phyloP scores from a whole-genome alignment of 306 rosid genomes.

The Styphnolobium japonicum region DNA sequence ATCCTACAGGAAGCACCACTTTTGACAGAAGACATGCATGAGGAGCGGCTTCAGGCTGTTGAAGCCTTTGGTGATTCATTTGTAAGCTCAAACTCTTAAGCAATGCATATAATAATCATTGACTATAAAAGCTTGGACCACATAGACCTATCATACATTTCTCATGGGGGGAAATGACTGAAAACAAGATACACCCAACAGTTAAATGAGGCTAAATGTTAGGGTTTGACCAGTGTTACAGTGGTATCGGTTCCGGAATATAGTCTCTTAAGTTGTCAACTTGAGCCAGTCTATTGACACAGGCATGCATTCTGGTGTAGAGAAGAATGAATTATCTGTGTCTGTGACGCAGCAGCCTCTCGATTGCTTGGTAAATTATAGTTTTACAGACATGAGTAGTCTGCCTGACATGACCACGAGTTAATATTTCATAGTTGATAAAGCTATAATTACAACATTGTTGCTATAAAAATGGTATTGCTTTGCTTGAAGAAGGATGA shows the following conservation, averaged over 20 bases:
- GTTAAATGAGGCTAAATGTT: conserved; percentile 14
- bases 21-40: conserved; percentile 99
- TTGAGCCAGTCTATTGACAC: background rate
- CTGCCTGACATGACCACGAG: background rate
- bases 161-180: conserved; percentile 18
- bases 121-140: background rate
- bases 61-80: conserved; percentile 85
- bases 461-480: background rate
- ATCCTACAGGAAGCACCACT: conserved; percentile 77
- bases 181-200: background rate
- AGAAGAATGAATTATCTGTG: background rate
- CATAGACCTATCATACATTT: background rate
- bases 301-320: background rate
- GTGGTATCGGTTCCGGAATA: background rate
- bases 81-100: conserved; percentile 54
- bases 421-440: background rate
- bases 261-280: conserved; percentile 13
- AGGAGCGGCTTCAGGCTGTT: conserved; percentile 92
- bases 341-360: conserved; percentile 5
- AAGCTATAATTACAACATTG: background rate
- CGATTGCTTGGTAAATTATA: background rate
- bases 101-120: background rate
- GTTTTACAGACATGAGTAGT: background rate
- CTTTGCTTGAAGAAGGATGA: conserved; percentile 2
- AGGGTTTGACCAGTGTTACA: background rate